Conservation (phyloP, 495 filamentous ascomycete genomes). For the Parathielavia hyrcaniae region DNA sequence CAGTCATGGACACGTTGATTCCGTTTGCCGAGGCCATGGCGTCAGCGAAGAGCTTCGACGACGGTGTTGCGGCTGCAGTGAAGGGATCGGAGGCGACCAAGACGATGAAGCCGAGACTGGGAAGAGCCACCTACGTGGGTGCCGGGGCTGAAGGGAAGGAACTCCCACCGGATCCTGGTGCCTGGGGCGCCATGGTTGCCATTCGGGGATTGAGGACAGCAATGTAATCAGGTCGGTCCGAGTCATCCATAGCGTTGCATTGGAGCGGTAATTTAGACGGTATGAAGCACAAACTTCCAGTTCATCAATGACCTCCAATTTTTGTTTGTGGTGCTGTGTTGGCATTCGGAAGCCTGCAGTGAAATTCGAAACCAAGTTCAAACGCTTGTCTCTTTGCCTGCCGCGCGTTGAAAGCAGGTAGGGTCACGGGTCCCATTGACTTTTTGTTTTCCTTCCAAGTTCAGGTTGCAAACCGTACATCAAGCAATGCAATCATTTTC, state of each 20-base stretch:
- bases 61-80: constrained; percentile 48
- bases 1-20: constrained; percentile 55
- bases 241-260: background rate
- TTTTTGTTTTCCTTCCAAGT: background rate
- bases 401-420: too few relatives aligned
- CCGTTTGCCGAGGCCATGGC: constrained; percentile 50
- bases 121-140: constrained; percentile 55
- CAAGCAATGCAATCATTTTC: background rate
- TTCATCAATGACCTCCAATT: background rate
- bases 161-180: constrained; percentile 53
- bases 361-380: too few relatives aligned
- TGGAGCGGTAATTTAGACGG: background rate
- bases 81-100: constrained; percentile 50
- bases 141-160: constrained; percentile 40
- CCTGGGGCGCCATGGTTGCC: constrained; percentile 55
- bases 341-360: background rate
- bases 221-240: background rate
- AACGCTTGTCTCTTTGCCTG: too few relatives aligned
- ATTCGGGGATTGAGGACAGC: constrained; percentile 44
- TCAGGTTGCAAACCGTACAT: background rate
- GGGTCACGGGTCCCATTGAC: too few relatives aligned
- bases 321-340: background rate
- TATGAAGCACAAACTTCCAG: background rate
- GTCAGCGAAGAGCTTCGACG: constrained; percentile 38
- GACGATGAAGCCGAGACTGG: constrained; percentile 51